Percentiles rank a stretch among this genome's conserved stretches.
Conservation (phyloP, 176 grass and related monocot genomes). For the Tillandsia leiboldiana region DNA sequence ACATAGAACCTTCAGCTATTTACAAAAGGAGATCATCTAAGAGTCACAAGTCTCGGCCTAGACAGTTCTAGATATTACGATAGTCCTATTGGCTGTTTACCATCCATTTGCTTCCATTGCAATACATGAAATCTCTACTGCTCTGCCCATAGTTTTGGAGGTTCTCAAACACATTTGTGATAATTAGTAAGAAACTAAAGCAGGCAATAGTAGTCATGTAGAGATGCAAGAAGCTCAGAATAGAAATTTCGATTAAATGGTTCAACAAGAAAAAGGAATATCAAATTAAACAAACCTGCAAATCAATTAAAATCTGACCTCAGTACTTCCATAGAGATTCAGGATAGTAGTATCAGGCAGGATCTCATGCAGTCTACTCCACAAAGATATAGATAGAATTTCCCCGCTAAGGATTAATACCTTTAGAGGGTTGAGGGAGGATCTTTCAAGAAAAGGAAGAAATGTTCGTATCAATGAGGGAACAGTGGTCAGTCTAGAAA, state of each 20-base stretch:
- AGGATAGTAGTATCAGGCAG: constrained; percentile 58
- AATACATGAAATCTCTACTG: too few relatives aligned
- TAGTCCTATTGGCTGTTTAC: too few relatives aligned
- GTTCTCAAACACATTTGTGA: too few relatives aligned
- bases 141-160: too few relatives aligned
- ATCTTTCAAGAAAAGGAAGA: constrained; percentile 35
- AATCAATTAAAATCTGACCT: constrained; percentile 44
- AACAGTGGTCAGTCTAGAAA: constrained; percentile 77
- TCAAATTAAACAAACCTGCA: constrained; percentile 19
- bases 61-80: too few relatives aligned
- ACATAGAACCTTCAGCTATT: too few relatives aligned
- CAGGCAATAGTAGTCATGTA: neutral
- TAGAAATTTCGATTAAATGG: neutral
- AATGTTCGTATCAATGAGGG: constrained; percentile 67
- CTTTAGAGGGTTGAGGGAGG: constrained; percentile 44
- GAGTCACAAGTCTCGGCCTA: too few relatives aligned
- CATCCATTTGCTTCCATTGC: too few relatives aligned
- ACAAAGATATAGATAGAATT: constrained; percentile 47
- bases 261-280: constrained; percentile 7
- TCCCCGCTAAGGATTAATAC: constrained; percentile 83
- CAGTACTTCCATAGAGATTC: constrained; percentile 77
- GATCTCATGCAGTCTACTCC: constrained; percentile 45
- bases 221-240: neutral
- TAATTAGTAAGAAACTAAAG: neutral
- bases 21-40: too few relatives aligned